These are phyloP conservation scores for Daldinia decipiens DNA, from an alignment of 495 filamentous ascomycete genomes.

Conservation along the genomic window DNA sequence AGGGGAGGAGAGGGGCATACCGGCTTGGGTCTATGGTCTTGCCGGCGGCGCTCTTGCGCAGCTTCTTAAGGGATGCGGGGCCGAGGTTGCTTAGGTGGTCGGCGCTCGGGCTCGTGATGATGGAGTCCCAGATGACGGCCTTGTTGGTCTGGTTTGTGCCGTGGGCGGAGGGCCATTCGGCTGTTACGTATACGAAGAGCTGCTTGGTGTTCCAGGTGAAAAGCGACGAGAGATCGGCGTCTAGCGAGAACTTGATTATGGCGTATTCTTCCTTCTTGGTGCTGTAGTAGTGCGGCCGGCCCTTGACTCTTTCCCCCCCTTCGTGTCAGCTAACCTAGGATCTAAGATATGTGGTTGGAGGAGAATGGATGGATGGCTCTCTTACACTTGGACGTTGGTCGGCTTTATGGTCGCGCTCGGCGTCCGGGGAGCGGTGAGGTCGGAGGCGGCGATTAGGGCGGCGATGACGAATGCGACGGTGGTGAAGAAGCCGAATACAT, in stretches of 20 bases:
- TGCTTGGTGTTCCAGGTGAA: conserved; percentile 99
- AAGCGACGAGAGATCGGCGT: conserved; percentile 84
- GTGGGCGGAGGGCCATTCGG: conserved; percentile 72
- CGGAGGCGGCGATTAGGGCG: conserved; percentile 79
- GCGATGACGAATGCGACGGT: conserved; percentile 87
- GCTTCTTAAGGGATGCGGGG: conserved; percentile 62
- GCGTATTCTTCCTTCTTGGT: conserved; percentile 94
- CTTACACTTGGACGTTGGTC: conserved; percentile 86
- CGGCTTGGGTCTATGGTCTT: conserved; percentile 63
- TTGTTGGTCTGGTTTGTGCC: conserved; percentile 65
- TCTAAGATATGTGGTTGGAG: background rate
- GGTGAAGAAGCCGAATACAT: conserved; percentile 97
- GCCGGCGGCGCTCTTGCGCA: conserved; percentile 60
- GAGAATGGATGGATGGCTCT: conserved; percentile 49
- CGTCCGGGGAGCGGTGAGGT: conserved; percentile 74
- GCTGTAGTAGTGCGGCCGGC: conserved; percentile 93
- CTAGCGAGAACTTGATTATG: conserved; percentile 89
- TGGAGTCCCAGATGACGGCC: conserved; percentile 94
- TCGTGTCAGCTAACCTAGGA: conserved; percentile 9
- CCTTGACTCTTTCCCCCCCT: conserved; percentile 73
- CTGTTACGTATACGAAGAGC: conserved; percentile 93
- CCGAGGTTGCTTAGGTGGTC: conserved; percentile 66
- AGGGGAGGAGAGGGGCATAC: conserved; percentile 42
- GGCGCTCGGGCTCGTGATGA: conserved; percentile 77
- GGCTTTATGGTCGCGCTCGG: conserved; percentile 72